These are phyloP conservation scores for Mrakiaceae sp. DNA, from an alignment of 1,284 basidiomycete species.

Conservation along the genomic window DNA sequence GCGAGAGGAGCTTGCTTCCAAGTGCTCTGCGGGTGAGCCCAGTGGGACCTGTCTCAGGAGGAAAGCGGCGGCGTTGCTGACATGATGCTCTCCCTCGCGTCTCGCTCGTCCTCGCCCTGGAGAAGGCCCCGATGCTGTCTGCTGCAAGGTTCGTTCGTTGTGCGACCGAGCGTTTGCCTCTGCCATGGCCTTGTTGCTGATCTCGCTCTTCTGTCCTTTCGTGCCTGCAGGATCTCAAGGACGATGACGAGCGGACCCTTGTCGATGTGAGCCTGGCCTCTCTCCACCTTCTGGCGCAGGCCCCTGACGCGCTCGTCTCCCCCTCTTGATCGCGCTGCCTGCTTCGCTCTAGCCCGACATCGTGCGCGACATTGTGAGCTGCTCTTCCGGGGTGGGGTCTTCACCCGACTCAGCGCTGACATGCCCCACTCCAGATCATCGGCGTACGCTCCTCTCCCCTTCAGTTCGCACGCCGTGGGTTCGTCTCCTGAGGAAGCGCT, in stretches of 20 bases:
- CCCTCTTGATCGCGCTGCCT: too few species aligned
- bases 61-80: too few species aligned
- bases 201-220: neutral
- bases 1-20: slow-evolving; percentile 6
- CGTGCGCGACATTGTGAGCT: slow-evolving; percentile 19
- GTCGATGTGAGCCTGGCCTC: slow-evolving; percentile 20
- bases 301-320: too few species aligned
- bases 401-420: too few species aligned
- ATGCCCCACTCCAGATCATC: too few species aligned
- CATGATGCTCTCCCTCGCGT: too few species aligned
- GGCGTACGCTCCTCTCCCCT: neutral
- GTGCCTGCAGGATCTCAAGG: slow-evolving; percentile 31
- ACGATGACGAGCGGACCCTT: slow-evolving; percentile 36
- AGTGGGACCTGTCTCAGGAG: neutral
- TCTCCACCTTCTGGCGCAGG: too few species aligned
- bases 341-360: slow-evolving; percentile 27
- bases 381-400: too few species aligned
- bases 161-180: too few species aligned
- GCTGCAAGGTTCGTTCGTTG: neutral
- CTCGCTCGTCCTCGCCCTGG: too few species aligned
- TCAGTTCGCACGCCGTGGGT: neutral
- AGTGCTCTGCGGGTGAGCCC: slow-evolving; percentile 5
- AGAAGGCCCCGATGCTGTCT: neutral
- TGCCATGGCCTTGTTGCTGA: neutral
- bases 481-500: too few species aligned